phyloP scores from a whole-genome alignment of 352 stramenopile genomes.

The Pythium dissimile region DNA sequence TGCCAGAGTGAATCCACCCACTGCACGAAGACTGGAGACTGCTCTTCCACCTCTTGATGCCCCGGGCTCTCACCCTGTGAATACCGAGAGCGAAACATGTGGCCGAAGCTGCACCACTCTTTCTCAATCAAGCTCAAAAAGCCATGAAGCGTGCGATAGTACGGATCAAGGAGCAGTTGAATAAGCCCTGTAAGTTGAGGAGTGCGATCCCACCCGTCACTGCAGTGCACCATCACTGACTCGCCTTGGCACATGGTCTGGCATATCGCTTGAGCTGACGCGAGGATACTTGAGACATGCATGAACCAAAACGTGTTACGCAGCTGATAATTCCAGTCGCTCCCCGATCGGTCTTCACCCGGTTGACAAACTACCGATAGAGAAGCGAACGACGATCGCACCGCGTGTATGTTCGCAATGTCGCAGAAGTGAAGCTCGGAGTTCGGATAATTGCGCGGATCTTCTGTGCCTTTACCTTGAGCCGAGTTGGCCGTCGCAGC shows the following conservation, averaged over 20 bases:
- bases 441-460: slow-evolving; percentile 94
- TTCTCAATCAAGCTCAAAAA: slow-evolving; percentile 98
- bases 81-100: slow-evolving; percentile 97
- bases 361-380: slow-evolving; percentile 77
- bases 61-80: slow-evolving; percentile 93
- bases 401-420: slow-evolving; percentile 99
- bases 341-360: slow-evolving; percentile 66
- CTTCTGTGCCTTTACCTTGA: slow-evolving; percentile 86
- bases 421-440: slow-evolving; percentile 97
- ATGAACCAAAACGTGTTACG: slow-evolving; percentile 97
- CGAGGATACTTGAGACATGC: slow-evolving; percentile 95
- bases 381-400: slow-evolving; percentile 88
- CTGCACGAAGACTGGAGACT: slow-evolving; percentile 98
- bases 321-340: slow-evolving; percentile 84
- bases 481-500: slow-evolving; percentile 80
- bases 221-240: slow-evolving; percentile 98
- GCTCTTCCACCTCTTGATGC: slow-evolving; percentile 94
- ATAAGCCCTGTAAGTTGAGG: slow-evolving; percentile 94
- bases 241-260: slow-evolving; percentile 92
- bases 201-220: slow-evolving; percentile 99
- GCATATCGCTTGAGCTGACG: slow-evolving; percentile 91
- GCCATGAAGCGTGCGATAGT: slow-evolving; percentile 95
- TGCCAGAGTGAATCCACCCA: slow-evolving; percentile 99
- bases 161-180: slow-evolving; percentile 97
- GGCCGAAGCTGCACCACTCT: slow-evolving; percentile 98